These are phyloP conservation scores for Sphagnurus paluster DNA, from an alignment of 1,284 basidiomycete genomes.

Conservation along the genomic window DNA sequence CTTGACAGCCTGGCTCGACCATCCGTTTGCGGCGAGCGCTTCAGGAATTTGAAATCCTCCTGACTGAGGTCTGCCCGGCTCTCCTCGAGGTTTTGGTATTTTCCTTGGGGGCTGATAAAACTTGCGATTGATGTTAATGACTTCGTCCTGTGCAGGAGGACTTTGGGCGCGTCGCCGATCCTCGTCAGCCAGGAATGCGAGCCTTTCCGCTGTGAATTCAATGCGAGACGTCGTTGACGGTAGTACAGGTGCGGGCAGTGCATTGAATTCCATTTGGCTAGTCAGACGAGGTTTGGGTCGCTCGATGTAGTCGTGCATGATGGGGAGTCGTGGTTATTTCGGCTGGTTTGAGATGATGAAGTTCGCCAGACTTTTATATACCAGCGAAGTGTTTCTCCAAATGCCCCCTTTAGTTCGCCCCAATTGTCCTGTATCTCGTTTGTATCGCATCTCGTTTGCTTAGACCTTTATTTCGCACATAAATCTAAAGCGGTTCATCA, in stretches of 20 bases:
- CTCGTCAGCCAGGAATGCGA: background rate
- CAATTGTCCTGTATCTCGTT: no score
- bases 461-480: no score
- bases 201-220: slow-evolving; percentile 6
- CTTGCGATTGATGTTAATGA: no score
- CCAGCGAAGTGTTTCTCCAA: no score
- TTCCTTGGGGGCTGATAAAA: no score
- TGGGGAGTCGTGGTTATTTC: no score
- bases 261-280: slow-evolving; percentile 2
- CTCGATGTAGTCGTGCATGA: background rate
- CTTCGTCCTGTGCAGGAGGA: background rate
- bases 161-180: background rate
- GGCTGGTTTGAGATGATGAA: no score
- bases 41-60: slow-evolving; percentile 3
- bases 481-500: no score
- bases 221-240: slow-evolving; percentile 6
- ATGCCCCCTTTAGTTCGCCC: no score
- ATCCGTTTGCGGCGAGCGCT: background rate
- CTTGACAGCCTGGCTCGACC: slow-evolving; percentile 1
- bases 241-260: background rate
- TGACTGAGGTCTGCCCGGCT: slow-evolving; percentile 3
- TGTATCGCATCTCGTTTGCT: no score
- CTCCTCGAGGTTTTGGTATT: slow-evolving; percentile 8
- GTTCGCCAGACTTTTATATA: no score
- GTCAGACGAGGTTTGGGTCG: slow-evolving; percentile 2